Base-by-base conservation (phyloP, 202 grass and related monocot genomes). In the Alloteropsis angusta region DNA sequence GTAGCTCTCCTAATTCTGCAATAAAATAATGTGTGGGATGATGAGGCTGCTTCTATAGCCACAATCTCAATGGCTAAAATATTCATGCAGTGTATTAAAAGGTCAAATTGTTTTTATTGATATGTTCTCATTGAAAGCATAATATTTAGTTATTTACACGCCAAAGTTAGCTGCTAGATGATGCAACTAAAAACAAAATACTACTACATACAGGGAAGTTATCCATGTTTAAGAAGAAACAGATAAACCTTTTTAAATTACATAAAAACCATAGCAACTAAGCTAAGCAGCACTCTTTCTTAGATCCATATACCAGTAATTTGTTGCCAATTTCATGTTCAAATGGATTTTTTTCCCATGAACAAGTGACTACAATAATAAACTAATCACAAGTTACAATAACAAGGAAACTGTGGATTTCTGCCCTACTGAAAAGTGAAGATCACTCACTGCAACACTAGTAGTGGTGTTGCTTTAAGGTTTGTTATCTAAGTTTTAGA, bases 11-110 rank as follows among this genome's bases (percentile, higher is more conserved):
- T 49, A 25, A 17, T 79, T 68, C 62, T 7, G 16, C 44, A 64
- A 55, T 7, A 68, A 74, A 80, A 84, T 76, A 71, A 75, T 57
- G 8, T 5, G 54, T 10, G 70, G 61, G 63, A 50, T 76, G 81
- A 80, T 76, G 75, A 21, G 81, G 70, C 76, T 62, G 16, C 43
- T 75, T 64, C 63, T 76, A 75, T 50, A 65, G 62, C 71, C 81
- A 71, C 76, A 76, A 59, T n/a, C 76, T 76, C 47, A 76, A 81
- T 48, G 21, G 10, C 37, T 80, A 76, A 65, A 80, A 76, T 84
- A 84, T 76, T 30, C 62, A 14, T 55, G n/a, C 16, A 46, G 55
- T 45, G 54, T 67, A 63, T 37, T 69, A n/a, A 69, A 75, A 84
- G 12, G 34, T 16, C n/a, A 68, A 21, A 83, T 44, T 45, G 25